Base-by-base conservation (phyloP, 306 rosid genomes). In the Senna siamea region DNA sequence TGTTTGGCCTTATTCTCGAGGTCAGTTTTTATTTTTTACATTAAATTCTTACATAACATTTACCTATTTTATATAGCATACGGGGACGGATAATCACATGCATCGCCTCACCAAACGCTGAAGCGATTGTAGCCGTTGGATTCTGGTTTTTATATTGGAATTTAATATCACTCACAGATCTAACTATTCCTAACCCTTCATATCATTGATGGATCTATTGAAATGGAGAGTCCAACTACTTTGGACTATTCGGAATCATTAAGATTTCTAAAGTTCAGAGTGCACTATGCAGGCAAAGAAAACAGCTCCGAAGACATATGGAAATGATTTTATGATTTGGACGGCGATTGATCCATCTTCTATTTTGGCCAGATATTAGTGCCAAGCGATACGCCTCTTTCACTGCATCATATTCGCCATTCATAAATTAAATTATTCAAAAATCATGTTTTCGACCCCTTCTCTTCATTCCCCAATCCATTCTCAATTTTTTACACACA, bases 1-100 rank as follows among this genome's bases (percentile, higher is more conserved):
- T 71, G 79, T 65, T 74, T 78, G 60, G 22, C 77, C 76, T 63
- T 62, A 35, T 48, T 55, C 72, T 68, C 48, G 1, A 41, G 69
- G 66, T 63, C 70, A 63, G 34, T 80, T n/a, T 2, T 15, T 30
- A 17, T 51, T 14, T 56, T 48, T 19, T 57, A 7, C 0, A 13
- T 35, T 14, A 14, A 52, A 18, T 55, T 32, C 50, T 23, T 51
- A 18, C 69, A 5, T 14, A 46, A 20, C 30, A n/a, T n/a, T n/a
- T n/a, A n/a, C n/a, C n/a, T n/a, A n/a, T 26, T 26, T 1, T 26
- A 26, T 23, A 44, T 7, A 56, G n/a, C 56, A 53, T 2, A 69
- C 15, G 14, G 32, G 34, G 5, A 26, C 30, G n/a, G 4, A 4
- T 2, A 15, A 35, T 52, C 60, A n/a, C 50, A 18, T 73, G 69